Percentiles rank a stretch among this genome's conserved stretches.
Conservation (phyloP, 2,329 filamentous ascomycete species). For the Ustilaginoidea virens region DNA sequence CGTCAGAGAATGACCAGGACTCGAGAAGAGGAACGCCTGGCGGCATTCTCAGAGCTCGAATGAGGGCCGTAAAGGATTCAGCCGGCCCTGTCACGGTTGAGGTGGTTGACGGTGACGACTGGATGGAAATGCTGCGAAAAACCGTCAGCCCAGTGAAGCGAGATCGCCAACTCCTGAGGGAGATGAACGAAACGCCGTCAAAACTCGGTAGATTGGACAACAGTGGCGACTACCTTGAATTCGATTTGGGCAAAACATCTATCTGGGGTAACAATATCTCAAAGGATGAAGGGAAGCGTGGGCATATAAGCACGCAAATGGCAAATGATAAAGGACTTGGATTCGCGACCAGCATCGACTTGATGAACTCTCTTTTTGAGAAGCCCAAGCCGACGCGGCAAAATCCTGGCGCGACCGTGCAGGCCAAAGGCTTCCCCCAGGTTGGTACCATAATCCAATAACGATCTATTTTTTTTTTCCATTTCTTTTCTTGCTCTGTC, state of each 20-base stretch:
- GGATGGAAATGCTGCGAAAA: slow-evolving; percentile 85
- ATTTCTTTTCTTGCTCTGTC: slow-evolving; percentile 13
- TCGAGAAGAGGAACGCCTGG: slow-evolving; percentile 35
- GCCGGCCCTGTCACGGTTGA: slow-evolving; percentile 42
- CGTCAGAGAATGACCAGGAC: slow-evolving; percentile 35
- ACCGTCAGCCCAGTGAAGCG: slow-evolving; percentile 91
- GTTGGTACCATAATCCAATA: slow-evolving; percentile 49
- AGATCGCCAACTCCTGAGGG: slow-evolving; percentile 58
- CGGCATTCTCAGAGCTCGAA: slow-evolving; percentile 45
- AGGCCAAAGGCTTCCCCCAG: slow-evolving; percentile 61
- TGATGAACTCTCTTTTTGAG: slow-evolving; percentile 90
- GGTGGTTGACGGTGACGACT: slow-evolving; percentile 61
- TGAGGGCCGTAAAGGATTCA: slow-evolving; percentile 47
- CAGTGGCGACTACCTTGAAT: slow-evolving; percentile 24
- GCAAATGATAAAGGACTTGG: slow-evolving; percentile 38
- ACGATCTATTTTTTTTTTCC: not conserved
- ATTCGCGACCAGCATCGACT: slow-evolving; percentile 79
- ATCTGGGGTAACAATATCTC: slow-evolving; percentile 19
- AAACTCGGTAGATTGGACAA: slow-evolving; percentile 12
- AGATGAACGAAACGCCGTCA: slow-evolving; percentile 38
- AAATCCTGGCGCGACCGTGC: slow-evolving; percentile 33
- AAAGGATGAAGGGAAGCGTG: slow-evolving; percentile 14
- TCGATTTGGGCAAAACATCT: slow-evolving; percentile 28
- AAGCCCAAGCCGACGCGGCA: slow-evolving; percentile 45
- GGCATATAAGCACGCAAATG: slow-evolving; percentile 16